Evolutionary conservation across 179 eudicot species (phyloP), one percentile per base, ranked within the genome.

Genomic region (Silene vulgaris): DNA sequence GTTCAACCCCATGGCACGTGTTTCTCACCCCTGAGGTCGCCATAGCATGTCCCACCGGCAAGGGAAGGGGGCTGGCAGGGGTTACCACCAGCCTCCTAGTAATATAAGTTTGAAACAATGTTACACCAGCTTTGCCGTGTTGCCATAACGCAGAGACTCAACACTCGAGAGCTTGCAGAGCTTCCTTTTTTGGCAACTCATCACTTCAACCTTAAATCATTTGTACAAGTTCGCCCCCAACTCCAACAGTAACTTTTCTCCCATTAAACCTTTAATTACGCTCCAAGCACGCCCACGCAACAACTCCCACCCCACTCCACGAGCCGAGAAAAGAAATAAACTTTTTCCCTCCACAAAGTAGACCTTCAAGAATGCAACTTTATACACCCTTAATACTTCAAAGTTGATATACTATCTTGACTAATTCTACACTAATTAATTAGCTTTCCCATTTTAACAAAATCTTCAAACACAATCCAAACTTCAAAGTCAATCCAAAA

Each of bases 401-500:
- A 4, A 52, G 9, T 4, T 52, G 56, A 12, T 48, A 62, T 21
- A 1, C 11, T 60, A 54, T 23, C 63, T 74, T 81, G 84, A 81
- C 84, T 72, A 70, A 77, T 78, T 74, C 81, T 66, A 74, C 4
- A 43, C 54, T 1, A 16, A 70, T 28, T 43, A 28, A 79, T 6
- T 37, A 73, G 59, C 17, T 28, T 67, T 62, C 35, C 69, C 17
- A 71, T 69, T 69, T 26, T 20, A 16, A 30, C 20, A 77, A 72
- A 57, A 52, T 8, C 40, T 52, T 35, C 40, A 23, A 61, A 28
- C 17, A 63, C 60, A 50, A 5, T 59, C 6, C 48, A 52, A 35
- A 30, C 50, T 74, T 65, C 23, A 68, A 70, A 59, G 81, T 81
- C 78, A 57, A 81, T 28, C 30, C 75, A 72, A 13, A 71, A 72